Base-by-base conservation (phyloP, 108 stramenopile genomes). In the Skeletonema tropicum region DNA sequence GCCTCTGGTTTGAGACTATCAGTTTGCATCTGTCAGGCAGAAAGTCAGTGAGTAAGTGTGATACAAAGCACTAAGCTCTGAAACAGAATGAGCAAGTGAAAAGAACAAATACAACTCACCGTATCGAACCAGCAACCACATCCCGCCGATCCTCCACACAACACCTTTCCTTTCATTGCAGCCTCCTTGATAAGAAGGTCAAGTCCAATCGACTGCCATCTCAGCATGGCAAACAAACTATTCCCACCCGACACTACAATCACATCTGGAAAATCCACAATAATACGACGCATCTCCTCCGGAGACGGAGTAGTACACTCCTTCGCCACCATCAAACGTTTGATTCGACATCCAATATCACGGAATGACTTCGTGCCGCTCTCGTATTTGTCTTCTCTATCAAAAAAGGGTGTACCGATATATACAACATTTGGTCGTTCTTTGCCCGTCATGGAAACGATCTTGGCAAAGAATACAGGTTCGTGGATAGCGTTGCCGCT, bases 211-310 rank as follows among this genome's bases (percentile, higher is more conserved):
- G 55, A 60, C 23, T 60, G 55, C 66, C 66, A 66, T 23, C 66
- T 57, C 4, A 66, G 7, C 66, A 66, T 57, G 66, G 66, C 66
- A 60, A 60, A 66, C n/a, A 66, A 6, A 45, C 45, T 19, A 60
- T 66, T 66, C n/a, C 66, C 66, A 11, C 66, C 66, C 21, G 57
- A 60, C 14, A 57, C 55, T 0, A 66, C 26, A 17, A 66, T 60
- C n/a, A 60, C 30, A 41, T 66, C 66, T 6, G 66, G 23, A 23
- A 57, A 66, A n/a, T 66, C 66, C 57, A 66, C 66, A 30, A 66
- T 59, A 59, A 66, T 23, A 57, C 66, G 55, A 8, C 66, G 66
- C 66, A 66, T 66, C 66, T 66, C 66, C 19, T 57, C 66, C 8
- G 55, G 57, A 14, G 55, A 57, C 2, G 66, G 66, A 8, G 66